These are phyloP conservation scores for Aspergillus eucalypticola DNA, from an alignment of 2,329 filamentous ascomycete genomes.

Conservation along the genomic window DNA sequence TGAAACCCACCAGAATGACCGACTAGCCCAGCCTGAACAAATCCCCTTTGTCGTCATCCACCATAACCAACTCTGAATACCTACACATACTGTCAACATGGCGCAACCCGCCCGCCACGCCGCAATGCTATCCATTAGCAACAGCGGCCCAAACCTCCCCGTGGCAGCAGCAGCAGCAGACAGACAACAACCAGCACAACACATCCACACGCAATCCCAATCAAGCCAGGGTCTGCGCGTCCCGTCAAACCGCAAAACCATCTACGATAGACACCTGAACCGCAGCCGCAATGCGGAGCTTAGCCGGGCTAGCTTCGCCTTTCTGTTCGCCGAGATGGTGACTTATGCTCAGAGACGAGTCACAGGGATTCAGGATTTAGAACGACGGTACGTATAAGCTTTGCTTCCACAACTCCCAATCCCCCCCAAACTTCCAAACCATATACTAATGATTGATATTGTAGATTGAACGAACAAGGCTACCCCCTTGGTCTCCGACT, in stretches of 20 bases:
- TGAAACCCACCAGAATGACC: neutral
- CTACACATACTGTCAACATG: conserved; percentile 23
- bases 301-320: conserved; percentile 91
- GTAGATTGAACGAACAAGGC: conserved; percentile 82
- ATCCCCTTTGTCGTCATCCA: neutral
- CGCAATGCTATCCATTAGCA: conserved; percentile 36
- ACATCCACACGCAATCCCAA: conserved; percentile 51
- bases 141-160: conserved; percentile 25
- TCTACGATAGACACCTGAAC: conserved; percentile 95
- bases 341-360: conserved; percentile 88
- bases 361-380: conserved; percentile 88
- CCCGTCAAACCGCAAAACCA: conserved; percentile 91
- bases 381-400: conserved; percentile 68
- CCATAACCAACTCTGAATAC: neutral
- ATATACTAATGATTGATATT: neutral
- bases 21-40: neutral
- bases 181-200: conserved; percentile 36
- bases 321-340: conserved; percentile 95
- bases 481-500: conserved; percentile 92
- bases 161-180: conserved; percentile 14
- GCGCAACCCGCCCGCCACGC: conserved; percentile 33
- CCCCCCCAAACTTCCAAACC: neutral
- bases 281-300: conserved; percentile 84
- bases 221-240: conserved; percentile 68
- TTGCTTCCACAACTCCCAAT: neutral